Conservation (phyloP, 306 rosid species). For the Vigna hirtella region DNA sequence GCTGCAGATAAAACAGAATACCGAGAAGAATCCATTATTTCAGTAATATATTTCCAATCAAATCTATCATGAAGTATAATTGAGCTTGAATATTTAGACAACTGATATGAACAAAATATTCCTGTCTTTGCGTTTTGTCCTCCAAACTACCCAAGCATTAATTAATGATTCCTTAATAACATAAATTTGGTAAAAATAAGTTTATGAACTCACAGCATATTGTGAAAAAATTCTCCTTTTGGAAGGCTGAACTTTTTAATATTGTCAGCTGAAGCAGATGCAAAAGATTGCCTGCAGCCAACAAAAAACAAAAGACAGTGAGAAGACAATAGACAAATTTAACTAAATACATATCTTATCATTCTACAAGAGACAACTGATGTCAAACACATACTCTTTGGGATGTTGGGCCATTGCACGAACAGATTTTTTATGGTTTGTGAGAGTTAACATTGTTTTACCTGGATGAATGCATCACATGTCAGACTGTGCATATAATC, state of each 20-base stretch:
- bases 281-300: conserved; percentile 78
- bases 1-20: conserved; percentile 52
- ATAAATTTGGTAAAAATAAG: conserved; percentile 14
- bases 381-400: conserved; percentile 71
- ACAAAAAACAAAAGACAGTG: conserved; percentile 25
- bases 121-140: conserved; percentile 4
- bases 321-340: conserved; percentile 25
- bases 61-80: neutral
- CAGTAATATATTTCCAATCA: neutral
- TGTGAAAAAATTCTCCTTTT: conserved; percentile 91
- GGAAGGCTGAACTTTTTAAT: conserved; percentile 95
- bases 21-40: conserved; percentile 27
- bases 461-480: conserved; percentile 56
- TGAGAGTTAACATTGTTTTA: conserved; percentile 89
- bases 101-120: conserved; percentile 11
- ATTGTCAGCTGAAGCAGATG: conserved; percentile 99
- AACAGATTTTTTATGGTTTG: conserved; percentile 96
- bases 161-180: conserved; percentile 22
- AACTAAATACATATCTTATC: conserved; percentile 38
- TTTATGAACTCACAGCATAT: conserved; percentile 89
- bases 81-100: conserved; percentile 27
- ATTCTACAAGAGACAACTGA: conserved; percentile 24
- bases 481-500: conserved; percentile 32
- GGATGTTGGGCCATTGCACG: conserved; percentile 98
- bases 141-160: conserved; percentile 18